A percentile compares a stretch with the other conserved stretches of the same genome.
phyloP scores from a whole-genome alignment of 495 filamentous ascomycete genomes.

The Aspergillus sclerotiicarbonarius region DNA sequence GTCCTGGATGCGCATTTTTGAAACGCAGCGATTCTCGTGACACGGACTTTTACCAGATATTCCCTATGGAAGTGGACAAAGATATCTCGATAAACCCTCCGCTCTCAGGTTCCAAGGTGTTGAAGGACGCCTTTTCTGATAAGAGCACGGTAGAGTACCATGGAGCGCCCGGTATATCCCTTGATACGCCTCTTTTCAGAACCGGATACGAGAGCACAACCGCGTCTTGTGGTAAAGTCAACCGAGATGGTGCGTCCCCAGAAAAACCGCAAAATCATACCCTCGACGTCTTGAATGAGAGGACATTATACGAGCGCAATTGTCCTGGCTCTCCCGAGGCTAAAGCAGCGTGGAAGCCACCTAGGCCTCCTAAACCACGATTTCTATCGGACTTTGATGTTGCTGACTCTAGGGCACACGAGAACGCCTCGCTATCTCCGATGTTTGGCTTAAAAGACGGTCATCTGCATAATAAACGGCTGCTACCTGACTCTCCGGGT shows the following conservation, averaged over 20 bases:
- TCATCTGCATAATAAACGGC: background rate
- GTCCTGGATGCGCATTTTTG: background rate
- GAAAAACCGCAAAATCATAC: background rate
- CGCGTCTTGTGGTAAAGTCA: slow-evolving; percentile 8
- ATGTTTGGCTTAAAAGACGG: background rate
- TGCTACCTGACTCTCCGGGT: background rate
- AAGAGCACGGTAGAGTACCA: background rate
- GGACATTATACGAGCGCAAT: background rate
- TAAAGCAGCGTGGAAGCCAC: slow-evolving; percentile 8
- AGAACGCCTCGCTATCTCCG: slow-evolving; percentile 6
- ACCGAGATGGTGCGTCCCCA: slow-evolving; percentile 8
- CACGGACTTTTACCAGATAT: background rate
- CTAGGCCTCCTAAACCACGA: slow-evolving; percentile 13
- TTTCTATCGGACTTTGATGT: slow-evolving; percentile 11
- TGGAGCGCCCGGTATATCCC: slow-evolving; percentile 19
- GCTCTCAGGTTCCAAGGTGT: slow-evolving; percentile 12
- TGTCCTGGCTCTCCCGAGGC: background rate
- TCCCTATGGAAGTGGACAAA: slow-evolving; percentile 5
- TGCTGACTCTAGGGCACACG: background rate
- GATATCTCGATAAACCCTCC: background rate
- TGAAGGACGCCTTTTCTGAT: slow-evolving; percentile 23
- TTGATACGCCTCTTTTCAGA: slow-evolving; percentile 27
- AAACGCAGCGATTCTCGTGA: background rate
- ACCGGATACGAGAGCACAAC: slow-evolving; percentile 5
- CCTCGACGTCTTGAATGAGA: background rate